Evolutionary conservation across 768 basidiomycete species (phyloP), one percentile per base, ranked within the genome.

Genomic region (Mrakia hoshinonis): DNA sequence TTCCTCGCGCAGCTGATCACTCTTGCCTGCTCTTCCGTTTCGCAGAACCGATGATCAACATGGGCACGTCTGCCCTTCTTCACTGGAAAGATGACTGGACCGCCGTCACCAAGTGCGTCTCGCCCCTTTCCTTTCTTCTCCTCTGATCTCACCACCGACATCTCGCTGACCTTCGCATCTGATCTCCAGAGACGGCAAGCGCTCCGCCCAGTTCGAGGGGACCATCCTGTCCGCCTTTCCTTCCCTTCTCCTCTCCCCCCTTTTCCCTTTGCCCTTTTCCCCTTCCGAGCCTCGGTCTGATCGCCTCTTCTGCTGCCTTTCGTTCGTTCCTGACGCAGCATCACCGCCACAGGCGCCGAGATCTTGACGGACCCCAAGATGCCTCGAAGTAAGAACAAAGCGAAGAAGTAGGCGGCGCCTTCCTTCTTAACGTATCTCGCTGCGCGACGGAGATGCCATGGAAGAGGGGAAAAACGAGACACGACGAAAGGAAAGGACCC

Each of bases 141-240:
- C n/a, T n/a, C n/a, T n/a, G n/a, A n/a, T n/a, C n/a, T n/a, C n/a
- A n/a, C n/a, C n/a, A n/a, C n/a, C n/a, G n/a, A n/a, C n/a, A n/a
- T n/a, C n/a, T n/a, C n/a, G n/a, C n/a, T n/a, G n/a, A n/a, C n/a
- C n/a, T n/a, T n/a, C n/a, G n/a, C n/a, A n/a, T n/a, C n/a, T n/a
- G n/a, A n/a, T n/a, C 39, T 6, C 10, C 13, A 69, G 84, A 15
- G 95, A 97, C 79, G 95, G 93, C 26, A 89, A 89, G 79, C 83
- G 85, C 68, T 93, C 91, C 73, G 96, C 96, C 1, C 96, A 99
- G 77, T 99, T 97, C 77, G 96, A 99, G 79, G 96, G 99, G 77
- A 97, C 95, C 0, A 82, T 99, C 46, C 80, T 99, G 93, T 94
- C 55, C 63, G 31, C n/a, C n/a, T n/a, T n/a, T n/a, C n/a, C n/a